Evolutionary conservation across 345 rosid genomes (phyloP), one percentile per base, ranked within the genome.

Genomic region (Eucalyptus sideroxylon): DNA sequence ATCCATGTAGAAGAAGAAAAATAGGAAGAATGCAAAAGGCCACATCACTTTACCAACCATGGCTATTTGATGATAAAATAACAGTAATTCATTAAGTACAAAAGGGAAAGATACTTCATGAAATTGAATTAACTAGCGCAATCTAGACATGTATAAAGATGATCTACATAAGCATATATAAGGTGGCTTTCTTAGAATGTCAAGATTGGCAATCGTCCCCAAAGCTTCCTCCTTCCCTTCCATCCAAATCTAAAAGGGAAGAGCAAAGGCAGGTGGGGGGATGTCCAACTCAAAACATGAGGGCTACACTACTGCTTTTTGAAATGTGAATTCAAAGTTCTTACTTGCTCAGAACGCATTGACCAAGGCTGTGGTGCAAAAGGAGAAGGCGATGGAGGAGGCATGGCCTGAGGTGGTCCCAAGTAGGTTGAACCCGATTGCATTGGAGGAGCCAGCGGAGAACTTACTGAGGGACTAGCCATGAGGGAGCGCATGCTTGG

Each of bases 281-380:
- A 62, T 62, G 69, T 27, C 69, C 69, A 27, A 26, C 69, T 62
- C 34, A 30, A 72, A 37, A 72, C 83, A 6, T 72, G 45, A 72
- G 45, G 45, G 27, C 55, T 21, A 53, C 21, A 42, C 47, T 59
- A 86, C 44, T 31, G 67, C 60, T 86, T 56, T 86, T 51, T 34
- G 42, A 50, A 86, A 86, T 86, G 45, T 51, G 42, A 86, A 21
- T 31, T 86, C 31, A 27, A 67, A 88, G 47, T 88, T 62, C 82
- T 88, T 89, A 96, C 95, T 92, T 93, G 93, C 88, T 89, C 95
- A 34, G 92, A 86, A 88, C 93, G 95, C 93, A 92, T 90, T 82
- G 91, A 91, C 93, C 93, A 93, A 80, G 96, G 87, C 89, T 94
- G 98, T 91, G 94, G 92, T 86, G 95, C 97, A 92, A 93, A 98